Conservation (phyloP, 805 yeast species). For the Ogataea paraovalis region DNA sequence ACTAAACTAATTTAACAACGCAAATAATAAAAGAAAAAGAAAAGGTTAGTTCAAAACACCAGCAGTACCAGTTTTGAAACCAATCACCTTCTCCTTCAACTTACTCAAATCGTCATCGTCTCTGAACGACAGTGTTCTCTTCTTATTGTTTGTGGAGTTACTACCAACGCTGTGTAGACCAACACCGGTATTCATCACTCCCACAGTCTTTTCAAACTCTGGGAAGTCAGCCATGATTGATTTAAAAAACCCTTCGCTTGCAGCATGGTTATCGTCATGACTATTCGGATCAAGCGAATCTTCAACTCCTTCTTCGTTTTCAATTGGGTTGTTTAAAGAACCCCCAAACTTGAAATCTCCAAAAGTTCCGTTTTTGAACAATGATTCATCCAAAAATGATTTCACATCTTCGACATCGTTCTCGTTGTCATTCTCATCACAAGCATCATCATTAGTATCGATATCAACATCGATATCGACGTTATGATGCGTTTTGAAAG, state of each 20-base stretch:
- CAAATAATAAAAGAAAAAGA: conserved; percentile 1
- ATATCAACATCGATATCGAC: background rate
- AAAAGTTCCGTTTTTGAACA: conserved; percentile 6
- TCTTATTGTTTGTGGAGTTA: conserved; percentile 1
- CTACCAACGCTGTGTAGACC: background rate
- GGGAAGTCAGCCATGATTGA: background rate
- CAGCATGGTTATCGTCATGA: background rate
- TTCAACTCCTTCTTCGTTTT: background rate
- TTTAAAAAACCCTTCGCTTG: background rate
- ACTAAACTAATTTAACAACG: too few relatives aligned
- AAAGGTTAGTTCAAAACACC: background rate
- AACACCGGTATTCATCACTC: background rate
- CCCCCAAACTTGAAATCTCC: conserved; percentile 2
- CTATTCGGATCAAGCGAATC: background rate
- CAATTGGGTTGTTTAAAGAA: background rate
- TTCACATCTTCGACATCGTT: background rate
- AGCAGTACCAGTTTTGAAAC: conserved; percentile 19
- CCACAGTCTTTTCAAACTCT: conserved; percentile 1
- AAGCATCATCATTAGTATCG: background rate
- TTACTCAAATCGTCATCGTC: conserved; percentile 30
- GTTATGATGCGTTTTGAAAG: background rate
- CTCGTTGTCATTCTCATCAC: background rate
- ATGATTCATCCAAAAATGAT: conserved; percentile 10
- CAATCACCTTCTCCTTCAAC: conserved; percentile 28
- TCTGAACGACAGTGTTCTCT: conserved; percentile 19